Evolutionary conservation across 1,284 basidiomycete species (phyloP), one percentile per base, ranked within the genome.

Genomic region (Dichomitus squalens): DNA sequence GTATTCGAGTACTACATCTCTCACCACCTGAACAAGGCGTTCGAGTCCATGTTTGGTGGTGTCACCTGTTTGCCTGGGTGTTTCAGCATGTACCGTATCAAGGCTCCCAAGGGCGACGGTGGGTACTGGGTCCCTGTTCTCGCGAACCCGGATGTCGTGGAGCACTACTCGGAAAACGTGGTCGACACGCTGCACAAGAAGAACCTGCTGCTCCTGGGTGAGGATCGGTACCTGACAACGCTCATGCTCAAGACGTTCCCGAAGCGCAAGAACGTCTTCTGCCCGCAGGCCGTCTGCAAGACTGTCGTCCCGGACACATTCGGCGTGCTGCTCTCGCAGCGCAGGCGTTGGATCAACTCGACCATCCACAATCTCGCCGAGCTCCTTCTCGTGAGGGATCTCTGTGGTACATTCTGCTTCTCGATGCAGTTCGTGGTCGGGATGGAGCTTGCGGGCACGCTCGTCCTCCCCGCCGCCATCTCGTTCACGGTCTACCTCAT

Each of bases 1-100:
- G 97, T 99, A 52, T 98, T 98, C 74, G 96, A 98, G 76, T 99
- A 99, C 76, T 98, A 98, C 81, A 98, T 98, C 74, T 98, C 96
- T 14, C 96, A 99, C 72, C 97, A 99, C 75, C 85, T 95, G 82
- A 97, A 93, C 54, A 99, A 99, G 80, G 95, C 96, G 1, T 99
- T 99, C 79, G 96, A 99, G 76, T 96, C 96, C 7, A 96, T 98
- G 83, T 99, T 99, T 69, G 97, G 96, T 69, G 96, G 96, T 85
- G 97, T 99, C 31, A 98, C 97, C 60, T 99, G 97, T 87, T 81
- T 98, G 65, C 96, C 97, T 14, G 97, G 96, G 65, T 99, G 96
- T 79, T 99, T 99, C 86, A 95, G 90, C 63, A 99, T 99, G 94
- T 99, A 99, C 77, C 89, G 97, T 65, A 94, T 98, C 85, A 99